phyloP scores from a whole-genome alignment of 257 asterid genomes.

The Nicotiana undulata region DNA sequence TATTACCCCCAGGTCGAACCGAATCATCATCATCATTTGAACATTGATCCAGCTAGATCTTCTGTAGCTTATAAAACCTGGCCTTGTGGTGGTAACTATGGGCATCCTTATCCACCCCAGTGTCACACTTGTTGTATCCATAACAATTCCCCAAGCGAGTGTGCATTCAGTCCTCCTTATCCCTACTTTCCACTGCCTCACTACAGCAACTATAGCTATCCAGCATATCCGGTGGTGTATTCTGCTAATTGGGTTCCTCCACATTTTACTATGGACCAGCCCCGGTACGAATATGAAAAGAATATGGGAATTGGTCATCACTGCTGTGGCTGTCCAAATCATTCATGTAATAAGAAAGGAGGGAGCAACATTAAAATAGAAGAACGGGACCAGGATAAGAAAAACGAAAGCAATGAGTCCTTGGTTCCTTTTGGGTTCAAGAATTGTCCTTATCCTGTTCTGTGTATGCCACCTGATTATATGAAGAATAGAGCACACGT shows the following conservation, averaged over 20 bases:
- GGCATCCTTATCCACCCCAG: slow-evolving; percentile 19
- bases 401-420: slow-evolving; percentile 15
- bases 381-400: slow-evolving; percentile 41
- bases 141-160: slow-evolving; percentile 18
- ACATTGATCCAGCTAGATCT: slow-evolving; percentile 18
- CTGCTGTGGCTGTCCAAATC: slow-evolving; percentile 52
- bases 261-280: slow-evolving; percentile 19
- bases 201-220: slow-evolving; percentile 21
- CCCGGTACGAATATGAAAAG: slow-evolving; percentile 26
- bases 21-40: slow-evolving; percentile 22
- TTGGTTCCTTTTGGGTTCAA: slow-evolving; percentile 27
- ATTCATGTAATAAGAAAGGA: slow-evolving; percentile 19
- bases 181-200: slow-evolving; percentile 25
- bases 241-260: slow-evolving; percentile 35
- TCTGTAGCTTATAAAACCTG: slow-evolving; percentile 24
- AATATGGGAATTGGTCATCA: slow-evolving; percentile 28
- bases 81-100: slow-evolving; percentile 39
- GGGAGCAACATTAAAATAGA: slow-evolving; percentile 36
- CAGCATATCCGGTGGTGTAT: slow-evolving; percentile 14
- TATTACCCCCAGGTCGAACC: slow-evolving; percentile 24
- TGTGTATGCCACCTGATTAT: slow-evolving; percentile 34
- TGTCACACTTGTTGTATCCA: slow-evolving; percentile 41
- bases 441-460: slow-evolving; percentile 27
- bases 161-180: slow-evolving; percentile 35
- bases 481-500: slow-evolving; percentile 2